Base-by-base conservation (phyloP, 2,329 filamentous ascomycete species). In the Calycina marina region DNA sequence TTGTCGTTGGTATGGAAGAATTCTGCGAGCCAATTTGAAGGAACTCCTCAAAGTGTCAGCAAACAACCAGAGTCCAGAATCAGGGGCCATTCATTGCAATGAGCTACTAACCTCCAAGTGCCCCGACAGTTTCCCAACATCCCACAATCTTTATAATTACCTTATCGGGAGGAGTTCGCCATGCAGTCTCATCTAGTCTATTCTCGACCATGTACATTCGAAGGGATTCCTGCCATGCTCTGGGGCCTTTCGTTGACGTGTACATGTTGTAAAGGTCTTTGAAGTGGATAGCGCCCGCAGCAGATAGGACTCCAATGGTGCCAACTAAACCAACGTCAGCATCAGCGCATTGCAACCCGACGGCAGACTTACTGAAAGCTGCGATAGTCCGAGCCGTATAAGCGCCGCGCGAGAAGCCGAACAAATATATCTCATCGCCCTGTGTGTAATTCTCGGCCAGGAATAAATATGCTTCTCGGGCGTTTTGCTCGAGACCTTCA, bases 381-480 rank as follows among this genome's bases (percentile, higher is more conserved):
- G 54, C 54, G 22, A 59, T 50, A 33, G 54, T 56, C 32, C 56
- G 47, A 10, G 52, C 54, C 4, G 57, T 60, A 34, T 58, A 62
- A 3, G 57, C 58, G 0, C 59, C 59, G 18, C 59, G 46, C 25
- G 56, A 59, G 39, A 60, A 61, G 0, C 56, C 57, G 6, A 57
- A 42, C 13, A 58, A 40, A 37, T 56, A 44, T 29, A 61, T 56
- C 37, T 58, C 47, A 37, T 61, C 57, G 1, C 54, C 49, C 31
- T 41, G 58, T 53, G 40, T 61, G 58, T 50, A 50, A 20, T 49
- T 49, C 18, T 42, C 41, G 2, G 57, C 56, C 5, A 65, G 44
- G 36, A 65, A 66, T 18, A 54, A 52, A 41, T 66, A 67, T 4
- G 59, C 60, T 47, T 65, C 63, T 17, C 60, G 56, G 18, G 66